Conservation (phyloP, 768 basidiomycete species). For the Galerina sulciceps region DNA sequence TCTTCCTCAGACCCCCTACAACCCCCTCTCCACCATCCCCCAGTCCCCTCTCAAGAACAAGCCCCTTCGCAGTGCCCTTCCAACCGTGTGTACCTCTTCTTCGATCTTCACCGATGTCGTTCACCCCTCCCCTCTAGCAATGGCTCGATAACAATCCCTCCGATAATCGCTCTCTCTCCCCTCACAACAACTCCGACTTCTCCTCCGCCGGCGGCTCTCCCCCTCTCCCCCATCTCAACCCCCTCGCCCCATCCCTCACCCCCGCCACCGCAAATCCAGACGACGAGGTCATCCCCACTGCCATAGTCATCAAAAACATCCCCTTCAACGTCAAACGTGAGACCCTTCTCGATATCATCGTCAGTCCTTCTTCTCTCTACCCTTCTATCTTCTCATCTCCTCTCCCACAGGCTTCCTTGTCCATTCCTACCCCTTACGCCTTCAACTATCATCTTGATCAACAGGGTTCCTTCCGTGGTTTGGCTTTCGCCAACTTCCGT, state of each 20-base stretch:
- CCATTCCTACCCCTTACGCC: constrained; percentile 96
- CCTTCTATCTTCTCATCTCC: constrained; percentile 16
- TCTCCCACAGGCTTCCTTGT: constrained; percentile 74
- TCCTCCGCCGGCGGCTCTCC: constrained; percentile 88
- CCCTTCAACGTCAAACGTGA: constrained; percentile 98
- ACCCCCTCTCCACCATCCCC: constrained; percentile 56
- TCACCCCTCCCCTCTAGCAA: constrained; percentile 58
- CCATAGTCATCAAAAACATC: constrained; percentile 99
- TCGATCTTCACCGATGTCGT: constrained; percentile 24
- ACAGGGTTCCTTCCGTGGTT: constrained; percentile 93
- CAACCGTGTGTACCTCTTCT: constrained; percentile 58
- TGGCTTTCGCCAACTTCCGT: constrained; percentile 98
- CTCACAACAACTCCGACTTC: constrained; percentile 87
- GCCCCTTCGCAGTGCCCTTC: constrained; percentile 70
- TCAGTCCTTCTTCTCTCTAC: constrained; percentile 48
- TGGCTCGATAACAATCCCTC: constrained; percentile 77
- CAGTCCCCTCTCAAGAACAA: constrained; percentile 81
- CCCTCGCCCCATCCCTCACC: constrained; percentile 52
- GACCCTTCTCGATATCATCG: constrained; percentile 95
- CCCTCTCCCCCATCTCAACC: constrained; percentile 53
- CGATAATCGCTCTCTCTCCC: constrained; percentile 83
- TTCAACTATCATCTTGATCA: constrained; percentile 99
- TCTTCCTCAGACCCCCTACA: constrained; percentile 60
- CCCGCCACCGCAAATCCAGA: constrained; percentile 56
- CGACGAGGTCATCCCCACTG: constrained; percentile 97